These are phyloP conservation scores for Apocynum venetum DNA, from an alignment of 257 asterid species.

Conservation along the genomic window DNA sequence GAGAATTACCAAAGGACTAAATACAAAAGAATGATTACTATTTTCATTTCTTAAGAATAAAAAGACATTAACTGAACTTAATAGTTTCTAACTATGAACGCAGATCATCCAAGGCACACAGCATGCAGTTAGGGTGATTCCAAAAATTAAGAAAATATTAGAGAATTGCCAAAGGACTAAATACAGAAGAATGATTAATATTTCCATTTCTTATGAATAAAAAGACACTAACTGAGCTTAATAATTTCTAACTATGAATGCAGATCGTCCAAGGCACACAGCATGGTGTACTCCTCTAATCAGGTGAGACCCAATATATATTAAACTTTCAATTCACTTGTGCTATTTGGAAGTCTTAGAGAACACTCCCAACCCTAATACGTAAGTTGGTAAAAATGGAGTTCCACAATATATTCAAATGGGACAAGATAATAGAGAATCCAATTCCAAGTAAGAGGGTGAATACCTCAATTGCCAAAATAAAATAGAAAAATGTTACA, in stretches of 20 bases:
- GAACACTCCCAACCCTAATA: neutral
- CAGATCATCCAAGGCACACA: neutral
- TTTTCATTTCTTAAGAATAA: neutral
- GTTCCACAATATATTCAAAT: neutral
- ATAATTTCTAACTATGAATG: neutral
- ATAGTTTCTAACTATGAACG: neutral
- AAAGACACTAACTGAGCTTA: neutral
- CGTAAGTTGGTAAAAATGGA: neutral
- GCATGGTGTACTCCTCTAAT: too few relatives aligned
- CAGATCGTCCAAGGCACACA: neutral
- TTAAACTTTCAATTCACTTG: neutral
- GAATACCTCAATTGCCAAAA: neutral
- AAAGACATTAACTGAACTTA: neutral
- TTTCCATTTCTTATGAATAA: neutral
- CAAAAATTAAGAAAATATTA: neutral
- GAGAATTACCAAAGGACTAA: neutral
- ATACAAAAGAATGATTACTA: neutral
- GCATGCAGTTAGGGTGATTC: too few relatives aligned
- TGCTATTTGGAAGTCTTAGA: neutral
- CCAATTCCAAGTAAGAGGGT: neutral
- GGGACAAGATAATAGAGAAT: neutral
- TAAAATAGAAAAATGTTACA: neutral
- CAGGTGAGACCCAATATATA: neutral
- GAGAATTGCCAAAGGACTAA: neutral
- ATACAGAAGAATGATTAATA: neutral